Percentiles rank a stretch among this genome's conserved stretches.
Conservation (phyloP, 371 early-diverging fungal genomes). For the Paraphysoderma sedebokerense region DNA sequence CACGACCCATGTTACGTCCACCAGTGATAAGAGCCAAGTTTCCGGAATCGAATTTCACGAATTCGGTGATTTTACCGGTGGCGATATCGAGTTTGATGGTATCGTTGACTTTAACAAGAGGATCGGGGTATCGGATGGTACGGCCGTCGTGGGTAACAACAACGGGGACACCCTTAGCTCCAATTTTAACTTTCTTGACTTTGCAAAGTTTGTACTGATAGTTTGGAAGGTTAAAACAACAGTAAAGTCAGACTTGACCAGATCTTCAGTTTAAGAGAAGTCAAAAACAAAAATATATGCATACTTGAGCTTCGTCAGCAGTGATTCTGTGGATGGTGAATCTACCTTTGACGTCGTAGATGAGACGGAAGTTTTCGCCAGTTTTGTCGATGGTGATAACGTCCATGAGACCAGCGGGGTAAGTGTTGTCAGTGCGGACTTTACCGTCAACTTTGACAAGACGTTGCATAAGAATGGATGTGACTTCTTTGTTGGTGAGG, state of each 20-base stretch:
- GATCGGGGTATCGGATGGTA: slow-evolving; percentile 99
- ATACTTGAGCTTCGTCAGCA: slow-evolving; percentile 85
- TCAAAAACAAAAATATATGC: background rate
- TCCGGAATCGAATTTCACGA: slow-evolving; percentile 90
- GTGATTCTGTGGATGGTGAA: slow-evolving; percentile 99
- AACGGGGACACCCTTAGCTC: slow-evolving; percentile 90
- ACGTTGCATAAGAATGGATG: slow-evolving; percentile 93
- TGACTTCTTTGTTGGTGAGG: slow-evolving; percentile 93
- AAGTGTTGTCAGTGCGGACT: slow-evolving; percentile 96
- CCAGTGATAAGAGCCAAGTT: slow-evolving; percentile 94
- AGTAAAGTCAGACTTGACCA: background rate
- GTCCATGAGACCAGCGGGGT: slow-evolving; percentile 99
- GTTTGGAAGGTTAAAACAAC: too few relatives aligned
- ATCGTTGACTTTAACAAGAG: slow-evolving; percentile 96
- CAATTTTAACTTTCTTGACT: slow-evolving; percentile 88
- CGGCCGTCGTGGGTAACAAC: slow-evolving; percentile 98
- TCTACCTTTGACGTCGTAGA: slow-evolving; percentile 98
- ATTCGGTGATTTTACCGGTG: slow-evolving; percentile 82
- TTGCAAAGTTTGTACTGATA: slow-evolving; percentile 98
- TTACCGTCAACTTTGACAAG: slow-evolving; percentile 98
- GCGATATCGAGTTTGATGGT: slow-evolving; percentile 95
- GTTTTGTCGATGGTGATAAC: slow-evolving; percentile 98
- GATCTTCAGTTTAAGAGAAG: background rate
- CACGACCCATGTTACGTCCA: slow-evolving; percentile 98
- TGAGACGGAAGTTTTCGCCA: slow-evolving; percentile 97